Evolutionary conservation across 2,329 filamentous ascomycete genomes (phyloP).

Genomic region (Diplocarpon rosae): DNA sequence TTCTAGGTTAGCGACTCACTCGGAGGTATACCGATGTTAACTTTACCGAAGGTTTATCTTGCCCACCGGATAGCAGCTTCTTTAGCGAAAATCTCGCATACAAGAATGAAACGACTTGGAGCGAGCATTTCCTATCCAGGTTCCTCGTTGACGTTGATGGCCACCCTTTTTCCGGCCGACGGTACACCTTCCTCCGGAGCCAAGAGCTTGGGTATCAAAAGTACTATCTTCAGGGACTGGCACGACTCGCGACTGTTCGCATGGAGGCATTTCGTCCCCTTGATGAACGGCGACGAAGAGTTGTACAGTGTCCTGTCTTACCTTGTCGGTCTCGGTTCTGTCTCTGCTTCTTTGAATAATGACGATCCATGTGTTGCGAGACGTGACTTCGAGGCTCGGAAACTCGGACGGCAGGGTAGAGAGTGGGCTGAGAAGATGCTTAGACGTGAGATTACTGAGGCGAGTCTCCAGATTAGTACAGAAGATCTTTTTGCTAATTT

Average conservation of each 20-base stretch:
- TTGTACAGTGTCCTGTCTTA: no score
- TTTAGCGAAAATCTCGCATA: constrained; percentile 34
- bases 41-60: constrained; percentile 33
- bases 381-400: no score
- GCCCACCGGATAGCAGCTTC: constrained; percentile 35
- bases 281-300: constrained; percentile 64
- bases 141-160: constrained; percentile 70
- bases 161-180: constrained; percentile 58
- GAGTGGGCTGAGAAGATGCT: constrained; percentile 64
- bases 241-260: constrained; percentile 62
- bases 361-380: no score
- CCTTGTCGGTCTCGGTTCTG: no score
- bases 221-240: constrained; percentile 71
- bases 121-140: constrained; percentile 49
- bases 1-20: constrained; percentile 31
- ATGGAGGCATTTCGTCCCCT: constrained; percentile 74
- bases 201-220: constrained; percentile 63
- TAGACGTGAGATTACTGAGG: constrained; percentile 61
- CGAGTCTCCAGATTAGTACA: constrained; percentile 37
- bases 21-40: constrained; percentile 26
- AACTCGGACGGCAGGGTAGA: constrained; percentile 51
- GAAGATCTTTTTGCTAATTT: not conserved
- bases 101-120: constrained; percentile 44
- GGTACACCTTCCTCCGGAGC: constrained; percentile 56
- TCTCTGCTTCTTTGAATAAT: no score